phyloP scores from a whole-genome alignment of 495 filamentous ascomycete genomes.

The Penicillium psychrofluorescens region DNA sequence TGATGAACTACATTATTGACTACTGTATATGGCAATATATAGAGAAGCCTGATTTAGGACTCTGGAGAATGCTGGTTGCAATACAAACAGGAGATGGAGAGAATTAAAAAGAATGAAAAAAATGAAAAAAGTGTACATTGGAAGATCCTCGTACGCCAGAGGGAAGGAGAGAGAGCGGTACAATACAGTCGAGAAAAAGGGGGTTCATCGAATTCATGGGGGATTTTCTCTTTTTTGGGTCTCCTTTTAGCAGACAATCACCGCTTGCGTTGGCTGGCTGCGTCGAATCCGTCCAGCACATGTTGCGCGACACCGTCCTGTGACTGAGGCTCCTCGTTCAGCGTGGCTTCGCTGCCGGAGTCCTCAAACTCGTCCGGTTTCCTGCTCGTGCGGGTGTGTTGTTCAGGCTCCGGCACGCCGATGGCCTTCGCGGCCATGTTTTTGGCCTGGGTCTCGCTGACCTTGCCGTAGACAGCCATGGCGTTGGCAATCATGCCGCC shows the following conservation, averaged over 20 bases:
- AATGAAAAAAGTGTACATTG: neutral
- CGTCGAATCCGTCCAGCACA: conserved; percentile 47
- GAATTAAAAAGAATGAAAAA: conserved; percentile 2
- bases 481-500: conserved; percentile 95
- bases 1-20: neutral
- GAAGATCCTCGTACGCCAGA: neutral
- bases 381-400: conserved; percentile 1
- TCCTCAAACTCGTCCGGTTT: conserved; percentile 7
- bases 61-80: neutral
- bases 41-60: neutral
- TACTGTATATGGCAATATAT: neutral
- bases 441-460: conserved; percentile 75
- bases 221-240: conserved; percentile 6
- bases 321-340: conserved; percentile 11
- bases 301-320: conserved; percentile 32
- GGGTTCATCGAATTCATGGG: conserved; percentile 7
- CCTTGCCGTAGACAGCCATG: conserved; percentile 91
- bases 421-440: conserved; percentile 50
- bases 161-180: neutral
- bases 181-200: conserved; percentile 1
- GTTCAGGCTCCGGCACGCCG: conserved; percentile 14
- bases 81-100: conserved; percentile 1
- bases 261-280: conserved; percentile 21
- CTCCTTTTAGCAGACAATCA: conserved; percentile 18
- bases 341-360: neutral